These are phyloP conservation scores for Primulina eburnea DNA, from an alignment of 257 asterid species.

Conservation along the genomic window DNA sequence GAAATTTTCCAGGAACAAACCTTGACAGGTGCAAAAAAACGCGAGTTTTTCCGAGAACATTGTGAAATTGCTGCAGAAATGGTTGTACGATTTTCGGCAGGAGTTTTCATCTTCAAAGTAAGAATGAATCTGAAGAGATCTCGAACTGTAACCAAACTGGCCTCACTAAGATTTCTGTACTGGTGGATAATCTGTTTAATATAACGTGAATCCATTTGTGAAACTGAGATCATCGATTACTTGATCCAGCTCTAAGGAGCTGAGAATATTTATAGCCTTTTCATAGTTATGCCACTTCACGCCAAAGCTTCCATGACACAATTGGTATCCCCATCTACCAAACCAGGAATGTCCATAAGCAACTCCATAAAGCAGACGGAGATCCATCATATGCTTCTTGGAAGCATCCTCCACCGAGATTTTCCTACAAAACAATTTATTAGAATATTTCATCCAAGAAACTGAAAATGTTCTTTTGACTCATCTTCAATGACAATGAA, in stretches of 20 bases:
- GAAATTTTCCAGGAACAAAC: constrained; percentile 31
- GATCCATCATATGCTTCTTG: constrained; percentile 67
- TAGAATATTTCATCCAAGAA: not conserved
- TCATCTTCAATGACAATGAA: not conserved
- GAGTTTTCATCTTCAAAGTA: constrained; percentile 36
- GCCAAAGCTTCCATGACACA: constrained; percentile 88
- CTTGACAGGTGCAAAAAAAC: constrained; percentile 14
- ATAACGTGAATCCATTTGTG: constrained; percentile 31
- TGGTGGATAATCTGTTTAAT: constrained; percentile 46
- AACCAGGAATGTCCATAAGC: constrained; percentile 94
- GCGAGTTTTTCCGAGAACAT: constrained; percentile 16
- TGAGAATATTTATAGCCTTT: constrained; percentile 52
- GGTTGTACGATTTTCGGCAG: constrained; percentile 24
- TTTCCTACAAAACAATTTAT: constrained; percentile 41
- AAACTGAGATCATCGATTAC: constrained; percentile 41
- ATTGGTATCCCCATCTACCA: constrained; percentile 83
- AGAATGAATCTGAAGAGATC: constrained; percentile 79
- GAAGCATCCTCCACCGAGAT: constrained; percentile 83
- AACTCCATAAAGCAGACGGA: constrained; percentile 74
- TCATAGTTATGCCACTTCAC: constrained; percentile 65
- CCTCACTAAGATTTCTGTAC: constrained; percentile 59
- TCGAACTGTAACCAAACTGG: constrained; percentile 46
- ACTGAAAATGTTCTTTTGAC: not conserved
- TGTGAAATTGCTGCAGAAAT: constrained; percentile 10
- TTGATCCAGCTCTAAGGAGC: constrained; percentile 68